Evolutionary conservation across 208 protist genomes (phyloP).

Genomic region (Acanthamoeba lenticulata): DNA sequence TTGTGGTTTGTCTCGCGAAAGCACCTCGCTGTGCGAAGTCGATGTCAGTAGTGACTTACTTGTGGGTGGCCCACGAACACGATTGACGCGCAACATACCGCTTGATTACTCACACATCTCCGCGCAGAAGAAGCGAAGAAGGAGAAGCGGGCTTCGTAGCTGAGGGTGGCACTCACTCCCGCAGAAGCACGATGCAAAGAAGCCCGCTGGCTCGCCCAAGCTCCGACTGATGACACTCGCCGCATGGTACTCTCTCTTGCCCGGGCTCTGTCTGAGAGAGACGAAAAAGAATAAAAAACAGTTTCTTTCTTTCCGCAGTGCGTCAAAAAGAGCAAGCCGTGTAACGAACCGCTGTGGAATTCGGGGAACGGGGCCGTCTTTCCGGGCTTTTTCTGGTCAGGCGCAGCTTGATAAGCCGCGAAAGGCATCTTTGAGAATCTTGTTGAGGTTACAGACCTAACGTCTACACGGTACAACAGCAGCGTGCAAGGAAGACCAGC

Average conservation of each 20-base stretch:
- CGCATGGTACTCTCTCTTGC: too few species aligned
- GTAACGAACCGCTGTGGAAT: not conserved
- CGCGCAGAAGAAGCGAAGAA: not conserved
- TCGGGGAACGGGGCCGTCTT: not conserved
- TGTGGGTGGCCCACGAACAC: too few species aligned
- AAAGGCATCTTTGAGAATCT: not conserved
- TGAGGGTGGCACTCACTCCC: too few species aligned
- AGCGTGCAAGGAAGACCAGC: not conserved
- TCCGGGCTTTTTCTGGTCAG: not conserved
- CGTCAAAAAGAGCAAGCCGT: not conserved
- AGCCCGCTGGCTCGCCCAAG: not conserved
- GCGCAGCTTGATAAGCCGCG: not conserved
- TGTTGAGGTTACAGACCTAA: constrained; percentile 50
- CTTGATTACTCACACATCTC: not conserved
- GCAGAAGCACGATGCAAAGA: not conserved
- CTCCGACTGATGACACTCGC: not conserved
- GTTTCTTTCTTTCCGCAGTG: not conserved
- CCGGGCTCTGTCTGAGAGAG: not conserved
- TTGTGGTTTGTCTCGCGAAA: too few species aligned
- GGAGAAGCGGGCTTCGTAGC: too few species aligned
- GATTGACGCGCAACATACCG: too few species aligned
- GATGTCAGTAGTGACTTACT: too few species aligned
- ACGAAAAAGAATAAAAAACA: not conserved
- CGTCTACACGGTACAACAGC: not conserved
- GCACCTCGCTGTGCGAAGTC: not conserved